A percentile compares a stretch with the other conserved stretches of the same genome.
phyloP scores from a whole-genome alignment of 2,329 filamentous ascomycete genomes.

The Epichloe gansuensis region DNA sequence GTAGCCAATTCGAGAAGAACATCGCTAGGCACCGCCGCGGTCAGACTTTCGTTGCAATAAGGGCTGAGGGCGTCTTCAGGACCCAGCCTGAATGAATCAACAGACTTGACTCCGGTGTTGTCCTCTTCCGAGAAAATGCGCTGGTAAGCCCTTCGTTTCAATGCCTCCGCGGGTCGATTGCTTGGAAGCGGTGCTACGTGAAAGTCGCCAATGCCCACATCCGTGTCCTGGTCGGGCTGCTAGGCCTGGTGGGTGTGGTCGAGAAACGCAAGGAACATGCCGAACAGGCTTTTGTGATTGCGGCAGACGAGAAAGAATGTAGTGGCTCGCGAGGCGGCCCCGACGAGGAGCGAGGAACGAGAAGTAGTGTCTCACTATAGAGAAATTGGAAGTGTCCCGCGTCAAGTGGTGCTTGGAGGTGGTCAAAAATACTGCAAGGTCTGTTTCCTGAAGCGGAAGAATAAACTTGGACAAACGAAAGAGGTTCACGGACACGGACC shows the following conservation, averaged over 20 bases:
- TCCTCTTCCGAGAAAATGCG: slow-evolving; percentile 2
- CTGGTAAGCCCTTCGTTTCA: slow-evolving; percentile 4
- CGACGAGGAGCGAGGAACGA: background rate
- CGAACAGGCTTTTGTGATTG: background rate
- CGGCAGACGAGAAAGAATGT: background rate
- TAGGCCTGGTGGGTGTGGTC: slow-evolving; percentile 12
- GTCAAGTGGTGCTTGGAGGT: background rate
- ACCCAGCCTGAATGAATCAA: background rate
- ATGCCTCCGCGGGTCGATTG: slow-evolving; percentile 15
- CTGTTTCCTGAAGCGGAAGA: background rate
- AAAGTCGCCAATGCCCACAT: slow-evolving; percentile 17
- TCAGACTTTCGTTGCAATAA: background rate
- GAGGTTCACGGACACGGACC: background rate
- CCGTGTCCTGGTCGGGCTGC: slow-evolving; percentile 8
- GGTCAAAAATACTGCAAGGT: background rate
- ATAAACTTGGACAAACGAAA: background rate
- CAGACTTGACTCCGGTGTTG: background rate
- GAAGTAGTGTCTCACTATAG: background rate
- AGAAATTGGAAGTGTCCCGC: background rate
- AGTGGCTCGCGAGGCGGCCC: background rate
- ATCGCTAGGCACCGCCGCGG: background rate
- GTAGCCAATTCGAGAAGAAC: background rate
- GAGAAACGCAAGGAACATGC: slow-evolving; percentile 12
- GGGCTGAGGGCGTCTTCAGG: background rate
- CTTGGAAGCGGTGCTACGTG: slow-evolving; percentile 23